Conservation (phyloP, 2,329 filamentous ascomycete genomes). For the Aspergillus caelatus region DNA sequence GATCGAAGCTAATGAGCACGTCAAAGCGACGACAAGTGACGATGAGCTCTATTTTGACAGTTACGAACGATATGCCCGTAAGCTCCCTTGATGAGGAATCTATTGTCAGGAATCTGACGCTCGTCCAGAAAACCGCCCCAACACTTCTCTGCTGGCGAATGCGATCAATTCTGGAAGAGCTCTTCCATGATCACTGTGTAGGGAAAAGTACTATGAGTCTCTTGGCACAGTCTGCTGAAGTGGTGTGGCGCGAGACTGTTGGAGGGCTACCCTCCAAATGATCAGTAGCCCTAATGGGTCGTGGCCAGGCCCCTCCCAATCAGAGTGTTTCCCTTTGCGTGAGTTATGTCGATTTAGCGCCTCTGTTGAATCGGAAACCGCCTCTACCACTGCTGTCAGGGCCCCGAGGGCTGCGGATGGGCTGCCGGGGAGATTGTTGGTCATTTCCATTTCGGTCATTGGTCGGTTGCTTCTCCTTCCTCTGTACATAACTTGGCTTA, state of each 20-base stretch:
- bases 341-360: slow-evolving; percentile 48
- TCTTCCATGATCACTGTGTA: slow-evolving; percentile 46
- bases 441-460: slow-evolving; percentile 45
- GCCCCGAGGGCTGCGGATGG: slow-evolving; percentile 74
- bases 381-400: slow-evolving; percentile 76
- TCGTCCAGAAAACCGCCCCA: slow-evolving; percentile 59
- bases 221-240: neutral
- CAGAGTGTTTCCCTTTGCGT: slow-evolving; percentile 6
- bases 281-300: neutral
- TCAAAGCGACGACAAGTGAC: slow-evolving; percentile 68
- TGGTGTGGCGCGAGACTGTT: neutral
- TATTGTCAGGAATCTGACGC: slow-evolving; percentile 16
- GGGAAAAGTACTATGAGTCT: neutral
- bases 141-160: slow-evolving; percentile 61
- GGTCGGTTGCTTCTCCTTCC: slow-evolving; percentile 41
- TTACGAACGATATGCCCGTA: slow-evolving; percentile 64
- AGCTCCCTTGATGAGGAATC: slow-evolving; percentile 27
- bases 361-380: slow-evolving; percentile 75
- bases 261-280: neutral
- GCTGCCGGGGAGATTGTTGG: slow-evolving; percentile 51
- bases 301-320: neutral
- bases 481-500: slow-evolving; percentile 53
- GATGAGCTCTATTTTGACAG: slow-evolving; percentile 69
- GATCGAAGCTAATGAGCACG: slow-evolving; percentile 64
- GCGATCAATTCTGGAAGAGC: slow-evolving; percentile 61